Evolutionary conservation across 2,329 filamentous ascomycete species (phyloP).

Genomic region (Keithomyces neogunnii): DNA sequence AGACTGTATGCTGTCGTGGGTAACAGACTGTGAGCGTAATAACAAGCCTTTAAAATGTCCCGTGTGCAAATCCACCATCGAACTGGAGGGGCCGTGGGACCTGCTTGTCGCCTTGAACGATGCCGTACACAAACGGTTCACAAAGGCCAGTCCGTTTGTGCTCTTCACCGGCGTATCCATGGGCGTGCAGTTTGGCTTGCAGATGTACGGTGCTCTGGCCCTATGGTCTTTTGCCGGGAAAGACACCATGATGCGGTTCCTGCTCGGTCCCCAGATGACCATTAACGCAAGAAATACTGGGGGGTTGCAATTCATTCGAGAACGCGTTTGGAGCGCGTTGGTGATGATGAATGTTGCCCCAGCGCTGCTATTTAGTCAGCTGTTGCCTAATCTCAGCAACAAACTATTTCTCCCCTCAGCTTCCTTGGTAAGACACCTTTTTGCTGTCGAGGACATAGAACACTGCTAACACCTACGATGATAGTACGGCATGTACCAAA

Average conservation of each 20-base stretch:
- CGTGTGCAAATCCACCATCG: constrained; percentile 78
- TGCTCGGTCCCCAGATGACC: constrained; percentile 26
- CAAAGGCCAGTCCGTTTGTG: constrained; percentile 50
- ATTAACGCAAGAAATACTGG: constrained; percentile 16
- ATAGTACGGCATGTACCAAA: constrained; percentile 39
- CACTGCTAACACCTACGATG: constrained; percentile 3
- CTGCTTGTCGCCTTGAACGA: constrained; percentile 60
- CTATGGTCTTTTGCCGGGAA: constrained; percentile 45
- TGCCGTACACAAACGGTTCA: constrained; percentile 44
- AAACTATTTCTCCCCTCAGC: constrained; percentile 33
- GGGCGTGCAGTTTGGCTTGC: constrained; percentile 42
- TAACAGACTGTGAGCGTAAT: constrained; percentile 72
- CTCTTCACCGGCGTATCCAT: constrained; percentile 51
- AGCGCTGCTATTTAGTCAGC: constrained; percentile 33
- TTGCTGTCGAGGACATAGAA: background rate
- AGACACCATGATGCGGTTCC: constrained; percentile 32
- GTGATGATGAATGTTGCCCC: constrained; percentile 38
- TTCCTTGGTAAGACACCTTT: constrained; percentile 26
- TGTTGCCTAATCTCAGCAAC: constrained; percentile 33
- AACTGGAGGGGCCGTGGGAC: constrained; percentile 66
- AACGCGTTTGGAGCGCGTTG: constrained; percentile 24
- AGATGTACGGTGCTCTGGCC: constrained; percentile 44
- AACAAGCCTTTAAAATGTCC: constrained; percentile 69
- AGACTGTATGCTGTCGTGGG: constrained; percentile 81
- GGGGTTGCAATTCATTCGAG: constrained; percentile 16